Conservation (phyloP, 1,284 basidiomycete species). For the Omphalotus olearius region DNA sequence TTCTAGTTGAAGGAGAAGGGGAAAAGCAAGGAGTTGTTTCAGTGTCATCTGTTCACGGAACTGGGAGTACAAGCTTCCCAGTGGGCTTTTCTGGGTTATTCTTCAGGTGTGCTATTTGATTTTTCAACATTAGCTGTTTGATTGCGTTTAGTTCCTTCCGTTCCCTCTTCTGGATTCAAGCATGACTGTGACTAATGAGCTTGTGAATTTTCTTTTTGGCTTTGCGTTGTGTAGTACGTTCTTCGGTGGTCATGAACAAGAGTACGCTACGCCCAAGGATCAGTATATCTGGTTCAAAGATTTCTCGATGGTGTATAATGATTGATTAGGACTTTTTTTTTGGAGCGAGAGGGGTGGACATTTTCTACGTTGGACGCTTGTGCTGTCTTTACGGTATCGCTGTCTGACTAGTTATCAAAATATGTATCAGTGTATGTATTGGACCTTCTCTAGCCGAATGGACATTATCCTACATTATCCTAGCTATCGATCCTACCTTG, state of each 20-base stretch:
- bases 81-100: slow-evolving; percentile 65
- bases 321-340: neutral
- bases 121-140: too few species aligned
- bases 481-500: too few species aligned
- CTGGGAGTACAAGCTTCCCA: slow-evolving; percentile 16
- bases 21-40: neutral
- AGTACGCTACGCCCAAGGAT: slow-evolving; percentile 65
- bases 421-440: too few species aligned
- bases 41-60: neutral
- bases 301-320: slow-evolving; percentile 37
- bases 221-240: slow-evolving; percentile 51
- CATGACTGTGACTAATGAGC: neutral
- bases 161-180: neutral
- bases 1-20: neutral
- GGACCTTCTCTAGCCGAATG: too few species aligned
- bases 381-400: too few species aligned
- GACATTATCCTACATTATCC: too few species aligned
- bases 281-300: slow-evolving; percentile 75
- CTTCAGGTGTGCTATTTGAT: slow-evolving; percentile 52
- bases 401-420: too few species aligned
- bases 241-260: slow-evolving; percentile 67
- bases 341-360: neutral
- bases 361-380: neutral
- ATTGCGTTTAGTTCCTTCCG: neutral
- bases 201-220: neutral